Conservation (phyloP, 2,329 filamentous ascomycete species). For the Colletotrichum truncatum region DNA sequence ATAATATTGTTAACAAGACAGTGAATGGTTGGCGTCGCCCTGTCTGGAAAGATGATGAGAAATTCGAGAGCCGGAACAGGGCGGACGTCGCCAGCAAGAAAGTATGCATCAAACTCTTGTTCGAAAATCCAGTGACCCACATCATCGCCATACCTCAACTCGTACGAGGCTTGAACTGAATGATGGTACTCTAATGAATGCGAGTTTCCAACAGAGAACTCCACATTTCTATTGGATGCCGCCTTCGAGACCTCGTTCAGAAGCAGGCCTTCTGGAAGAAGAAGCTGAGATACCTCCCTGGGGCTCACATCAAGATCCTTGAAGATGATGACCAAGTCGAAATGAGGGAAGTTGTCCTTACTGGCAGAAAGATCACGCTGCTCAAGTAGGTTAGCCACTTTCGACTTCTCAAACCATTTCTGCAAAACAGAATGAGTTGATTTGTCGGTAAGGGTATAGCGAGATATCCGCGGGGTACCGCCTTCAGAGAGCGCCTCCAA, state of each 20-base stretch:
- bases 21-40: background rate
- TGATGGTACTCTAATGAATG: background rate
- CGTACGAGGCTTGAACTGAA: background rate
- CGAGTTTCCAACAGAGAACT: background rate
- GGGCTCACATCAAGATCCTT: constrained; percentile 27
- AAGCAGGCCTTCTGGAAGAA: constrained; percentile 41
- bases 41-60: constrained; percentile 16
- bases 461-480: constrained; percentile 43
- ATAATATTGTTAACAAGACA: background rate
- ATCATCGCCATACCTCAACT: background rate
- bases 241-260: constrained; percentile 30
- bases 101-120: constrained; percentile 12
- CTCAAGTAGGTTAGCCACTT: constrained; percentile 39
- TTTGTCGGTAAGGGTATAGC: constrained; percentile 41
- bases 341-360: constrained; percentile 36
- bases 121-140: constrained; percentile 2
- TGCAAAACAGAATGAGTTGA: background rate
- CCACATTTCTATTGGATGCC: background rate
- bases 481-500: constrained; percentile 37
- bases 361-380: constrained; percentile 31
- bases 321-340: constrained; percentile 43
- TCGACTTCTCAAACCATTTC: constrained; percentile 26
- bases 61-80: background rate
- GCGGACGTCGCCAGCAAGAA: background rate
- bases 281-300: constrained; percentile 31